A percentile compares a stretch with the other conserved stretches of the same genome.
Evolutionary conservation across 75 land plant species (phyloP).

Genomic region (Azolla pinnata): DNA sequence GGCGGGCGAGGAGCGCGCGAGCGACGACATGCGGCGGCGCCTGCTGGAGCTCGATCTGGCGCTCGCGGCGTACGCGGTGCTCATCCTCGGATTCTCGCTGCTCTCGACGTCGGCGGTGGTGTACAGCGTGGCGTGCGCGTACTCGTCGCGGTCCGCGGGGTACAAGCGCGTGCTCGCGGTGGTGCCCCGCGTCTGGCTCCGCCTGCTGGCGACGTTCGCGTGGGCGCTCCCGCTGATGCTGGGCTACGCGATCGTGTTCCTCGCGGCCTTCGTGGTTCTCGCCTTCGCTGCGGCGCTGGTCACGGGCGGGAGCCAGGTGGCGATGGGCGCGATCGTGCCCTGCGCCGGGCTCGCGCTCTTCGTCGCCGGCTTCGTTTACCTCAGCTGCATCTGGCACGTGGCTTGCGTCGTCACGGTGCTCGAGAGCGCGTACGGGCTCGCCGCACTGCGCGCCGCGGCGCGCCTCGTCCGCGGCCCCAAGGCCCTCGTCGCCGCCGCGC

Average conservation of each 20-base stretch:
- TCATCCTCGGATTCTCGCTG: conserved; percentile 3
- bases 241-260: conserved; percentile 10
- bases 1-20: not conserved
- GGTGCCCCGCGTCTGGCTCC: conserved; percentile 36
- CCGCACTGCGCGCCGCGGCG: too few relatives aligned
- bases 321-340: not conserved
- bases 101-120: conserved; percentile 7
- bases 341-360: conserved; percentile 11
- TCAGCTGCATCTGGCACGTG: conserved; percentile 58
- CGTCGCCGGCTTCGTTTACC: conserved; percentile 30
- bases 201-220: conserved; percentile 21
- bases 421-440: too few relatives aligned
- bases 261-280: conserved; percentile 11
- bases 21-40: not conserved
- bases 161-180: not conserved
- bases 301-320: not conserved
- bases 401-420: conserved; percentile 78
- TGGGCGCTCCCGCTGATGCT: conserved; percentile 21
- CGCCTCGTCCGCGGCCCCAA: too few relatives aligned
- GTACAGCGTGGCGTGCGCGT: conserved; percentile 10
- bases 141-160: not conserved
- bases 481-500: conserved; percentile 17
- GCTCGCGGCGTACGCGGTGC: not conserved
- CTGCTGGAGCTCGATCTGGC: not conserved
- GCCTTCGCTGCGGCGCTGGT: not conserved